Conservation (phyloP, 176 grass and related monocot genomes). For the Melocanna baccifera region DNA sequence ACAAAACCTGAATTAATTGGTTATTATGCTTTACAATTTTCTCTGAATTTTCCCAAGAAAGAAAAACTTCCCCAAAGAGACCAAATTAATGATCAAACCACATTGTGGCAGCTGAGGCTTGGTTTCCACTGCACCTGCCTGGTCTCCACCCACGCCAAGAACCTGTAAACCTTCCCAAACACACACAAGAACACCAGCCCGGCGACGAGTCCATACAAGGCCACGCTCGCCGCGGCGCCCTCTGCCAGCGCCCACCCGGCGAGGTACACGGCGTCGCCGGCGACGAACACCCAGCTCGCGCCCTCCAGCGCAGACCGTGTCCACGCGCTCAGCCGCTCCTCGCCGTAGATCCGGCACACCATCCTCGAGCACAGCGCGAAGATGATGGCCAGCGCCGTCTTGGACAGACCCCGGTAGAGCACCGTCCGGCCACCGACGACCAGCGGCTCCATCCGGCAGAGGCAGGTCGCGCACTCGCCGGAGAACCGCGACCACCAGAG, state of each 20-base stretch:
- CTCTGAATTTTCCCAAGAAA: not conserved
- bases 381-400: conserved; percentile 76
- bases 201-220: conserved; percentile 48
- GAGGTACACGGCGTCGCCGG: conserved; percentile 62
- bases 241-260: conserved; percentile 43
- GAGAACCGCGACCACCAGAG: conserved; percentile 69
- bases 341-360: conserved; percentile 88
- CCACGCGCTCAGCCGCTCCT: conserved; percentile 57
- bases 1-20: not conserved
- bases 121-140: conserved; percentile 60
- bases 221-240: conserved; percentile 36
- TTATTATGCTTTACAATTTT: conserved; percentile 28
- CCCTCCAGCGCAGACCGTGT: conserved; percentile 61
- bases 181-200: conserved; percentile 60
- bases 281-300: conserved; percentile 67
- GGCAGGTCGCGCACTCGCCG: conserved; percentile 76
- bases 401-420: conserved; percentile 74
- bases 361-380: conserved; percentile 82
- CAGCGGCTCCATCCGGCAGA: conserved; percentile 77
- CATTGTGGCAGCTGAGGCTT: conserved; percentile 19
- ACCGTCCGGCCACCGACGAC: conserved; percentile 54
- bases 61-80: not conserved
- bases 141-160: conserved; percentile 70
- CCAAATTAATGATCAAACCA: not conserved
- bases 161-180: conserved; percentile 79